Evolutionary conservation across 768 basidiomycete genomes (phyloP).

Genomic region (Tricholoma furcatifolium): DNA sequence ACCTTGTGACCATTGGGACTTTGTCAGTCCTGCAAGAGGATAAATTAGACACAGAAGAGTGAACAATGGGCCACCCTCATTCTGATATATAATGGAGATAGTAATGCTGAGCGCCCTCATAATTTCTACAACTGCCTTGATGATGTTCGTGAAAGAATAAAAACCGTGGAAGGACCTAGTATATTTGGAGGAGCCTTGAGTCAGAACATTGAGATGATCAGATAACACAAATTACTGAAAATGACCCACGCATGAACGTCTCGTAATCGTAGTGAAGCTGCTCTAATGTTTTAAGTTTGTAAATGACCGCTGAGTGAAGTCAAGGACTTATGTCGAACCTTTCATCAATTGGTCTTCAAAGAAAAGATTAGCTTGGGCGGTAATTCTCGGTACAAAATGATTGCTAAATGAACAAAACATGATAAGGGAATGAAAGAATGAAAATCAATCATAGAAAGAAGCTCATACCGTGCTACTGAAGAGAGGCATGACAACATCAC

Average conservation of each 20-base stretch:
- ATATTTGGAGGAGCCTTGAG: neutral
- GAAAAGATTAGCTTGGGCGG: constrained; percentile 6
- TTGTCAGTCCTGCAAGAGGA: constrained; percentile 9
- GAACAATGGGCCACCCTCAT: constrained; percentile 9
- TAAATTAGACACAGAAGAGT: constrained; percentile 10
- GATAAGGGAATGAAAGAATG: neutral
- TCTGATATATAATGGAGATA: constrained; percentile 9
- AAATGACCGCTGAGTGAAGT: neutral
- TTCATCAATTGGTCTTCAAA: constrained; percentile 14
- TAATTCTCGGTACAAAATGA: constrained; percentile 6
- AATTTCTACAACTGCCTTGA: neutral
- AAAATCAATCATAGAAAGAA: neutral
- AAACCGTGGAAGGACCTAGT: constrained; percentile 2
- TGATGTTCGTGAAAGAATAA: constrained; percentile 4
- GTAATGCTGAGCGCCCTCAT: constrained; percentile 9
- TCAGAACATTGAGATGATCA: neutral
- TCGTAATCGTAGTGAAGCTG: constrained; percentile 13
- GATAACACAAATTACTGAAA: neutral
- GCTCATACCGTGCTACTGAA: constrained; percentile 5
- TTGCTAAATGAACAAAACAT: neutral
- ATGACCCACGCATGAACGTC: constrained; percentile 7
- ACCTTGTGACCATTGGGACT: too few relatives aligned
- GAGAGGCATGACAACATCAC: constrained; percentile 8
- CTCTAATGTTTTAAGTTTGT: constrained; percentile 1
- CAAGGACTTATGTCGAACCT: constrained; percentile 1